Evolutionary conservation across 164 flowering plant species (phyloP), one percentile per base, ranked within the genome.

Genomic region (Euptelea pleiosperma): DNA sequence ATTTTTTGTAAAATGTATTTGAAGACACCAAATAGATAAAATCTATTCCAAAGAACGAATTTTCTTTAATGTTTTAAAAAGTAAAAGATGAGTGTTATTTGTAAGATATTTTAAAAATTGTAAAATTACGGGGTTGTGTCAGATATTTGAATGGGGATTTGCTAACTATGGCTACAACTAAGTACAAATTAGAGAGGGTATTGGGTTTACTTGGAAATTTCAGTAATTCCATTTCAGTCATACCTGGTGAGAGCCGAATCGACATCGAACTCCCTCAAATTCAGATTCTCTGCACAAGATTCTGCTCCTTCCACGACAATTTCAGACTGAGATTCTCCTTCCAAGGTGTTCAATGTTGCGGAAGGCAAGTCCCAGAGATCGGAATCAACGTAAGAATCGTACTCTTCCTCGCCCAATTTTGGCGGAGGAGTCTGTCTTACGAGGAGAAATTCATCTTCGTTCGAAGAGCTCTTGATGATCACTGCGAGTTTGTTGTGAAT

Each of bases 331-430:
- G 55, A 49, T 1, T 50, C 67, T 21, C 57, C 71, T 33, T 62
- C 66, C 6, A 72, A 50, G 9, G 42, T 69, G 34, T 66, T 67
- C 65, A 89, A 53, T 24, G 58, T 60, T 25, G 76, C 73, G 3
- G 79, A 85, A 41, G 98, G 98, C 61, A 92, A 72, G 83, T 92
- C 96, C 85, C 85, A 89, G 57, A 92, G 91, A 60, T 87, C 86
- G 26, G 96, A 84, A 74, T 89, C 98, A 7, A 77, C 63, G 70
- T 68, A 82, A 7, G 83, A 79, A 63, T 82, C 82, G 75, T 92
- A 92, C 70, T 92, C 95, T 14, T 75, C 75, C 33, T 79, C 80
- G 43, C 67, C 69, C 67, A 80, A 85, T 47, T 75, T 74, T 8
- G 86, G 85, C 0, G 95, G 96, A 1, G 73, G 95, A 11, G 76